A percentile compares a stretch with the other conserved stretches of the same genome.
Conservation (phyloP, 352 stramenopile species). For the Phytophthora podocarpi region DNA sequence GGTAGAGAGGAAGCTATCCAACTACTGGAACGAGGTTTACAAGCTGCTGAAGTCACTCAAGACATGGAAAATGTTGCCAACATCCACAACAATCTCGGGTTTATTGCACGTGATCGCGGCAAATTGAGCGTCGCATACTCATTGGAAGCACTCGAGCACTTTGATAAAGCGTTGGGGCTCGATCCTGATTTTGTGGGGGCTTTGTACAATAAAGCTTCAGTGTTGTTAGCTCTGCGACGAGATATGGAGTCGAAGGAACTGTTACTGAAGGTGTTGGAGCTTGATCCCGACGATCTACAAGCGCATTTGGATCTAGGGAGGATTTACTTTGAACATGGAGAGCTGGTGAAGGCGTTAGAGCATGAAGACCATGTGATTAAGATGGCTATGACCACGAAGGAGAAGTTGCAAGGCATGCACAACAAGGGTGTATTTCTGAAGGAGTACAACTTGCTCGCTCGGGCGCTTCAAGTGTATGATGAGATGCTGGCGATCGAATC, state of each 20-base stretch:
- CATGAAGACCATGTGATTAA: slow-evolving; percentile 54
- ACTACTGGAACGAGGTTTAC: slow-evolving; percentile 47
- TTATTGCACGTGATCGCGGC: slow-evolving; percentile 40
- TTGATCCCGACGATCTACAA: slow-evolving; percentile 45
- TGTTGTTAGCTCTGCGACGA: slow-evolving; percentile 46
- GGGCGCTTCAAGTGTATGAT: slow-evolving; percentile 50
- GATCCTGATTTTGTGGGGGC: slow-evolving; percentile 45
- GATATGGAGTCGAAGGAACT: slow-evolving; percentile 44
- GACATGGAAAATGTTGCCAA: slow-evolving; percentile 47
- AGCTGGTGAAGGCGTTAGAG: slow-evolving; percentile 43
- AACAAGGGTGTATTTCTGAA: slow-evolving; percentile 84
- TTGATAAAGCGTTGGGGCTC: slow-evolving; percentile 52
- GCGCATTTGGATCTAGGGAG: slow-evolving; percentile 61
- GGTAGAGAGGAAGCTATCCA: slow-evolving; percentile 36
- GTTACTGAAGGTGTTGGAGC: slow-evolving; percentile 42
- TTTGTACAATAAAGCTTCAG: slow-evolving; percentile 78
- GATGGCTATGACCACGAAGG: background rate
- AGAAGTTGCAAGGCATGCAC: slow-evolving; percentile 47
- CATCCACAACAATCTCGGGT: slow-evolving; percentile 82
- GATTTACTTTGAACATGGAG: slow-evolving; percentile 54
- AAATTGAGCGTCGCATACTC: slow-evolving; percentile 42
- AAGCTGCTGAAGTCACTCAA: slow-evolving; percentile 33
- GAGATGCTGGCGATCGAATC: slow-evolving; percentile 45
- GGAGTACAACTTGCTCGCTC: slow-evolving; percentile 38
- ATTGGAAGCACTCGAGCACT: slow-evolving; percentile 62